A percentile compares a stretch with the other conserved stretches of the same genome.
Evolutionary conservation across 495 filamentous ascomycete genomes (phyloP).

Genomic region (Lophiostoma macrostomum): DNA sequence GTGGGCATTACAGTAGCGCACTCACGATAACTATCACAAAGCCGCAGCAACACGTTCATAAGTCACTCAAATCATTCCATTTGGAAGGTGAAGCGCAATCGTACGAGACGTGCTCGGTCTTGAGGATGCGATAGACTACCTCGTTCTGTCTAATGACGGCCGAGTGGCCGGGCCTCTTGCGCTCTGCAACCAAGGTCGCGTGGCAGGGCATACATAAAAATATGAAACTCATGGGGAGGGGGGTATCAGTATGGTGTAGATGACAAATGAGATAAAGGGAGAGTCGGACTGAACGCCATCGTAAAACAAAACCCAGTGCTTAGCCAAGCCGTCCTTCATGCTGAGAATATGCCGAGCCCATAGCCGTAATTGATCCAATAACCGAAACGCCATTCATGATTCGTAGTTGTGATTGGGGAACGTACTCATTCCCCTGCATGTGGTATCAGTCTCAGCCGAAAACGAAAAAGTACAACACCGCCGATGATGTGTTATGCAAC

Average conservation of each 20-base stretch:
- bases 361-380: too few relatives aligned
- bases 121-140: too few relatives aligned
- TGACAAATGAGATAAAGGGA: constrained; percentile 17
- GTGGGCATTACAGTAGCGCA: too few relatives aligned
- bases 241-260: constrained; percentile 25
- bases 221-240: constrained; percentile 6
- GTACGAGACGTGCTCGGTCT: too few relatives aligned
- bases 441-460: constrained; percentile 26
- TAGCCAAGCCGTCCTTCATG: constrained; percentile 6
- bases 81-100: too few relatives aligned
- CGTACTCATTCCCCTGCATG: constrained; percentile 3
- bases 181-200: background rate
- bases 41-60: too few relatives aligned
- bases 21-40: too few relatives aligned
- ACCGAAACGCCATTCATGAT: constrained; percentile 28
- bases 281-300: constrained; percentile 12
- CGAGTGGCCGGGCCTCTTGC: constrained; percentile 1
- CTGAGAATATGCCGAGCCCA: constrained; percentile 2
- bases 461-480: constrained; percentile 7
- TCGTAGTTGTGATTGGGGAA: constrained; percentile 22
- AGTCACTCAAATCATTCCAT: too few relatives aligned
- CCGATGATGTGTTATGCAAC: constrained; percentile 18
- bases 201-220: background rate
- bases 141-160: too few relatives aligned
- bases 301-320: constrained; percentile 3